Percentiles rank a stretch among this genome's conserved stretches.
phyloP scores from a whole-genome alignment of 805 yeast species.

The Pichia pseudocactophila region DNA sequence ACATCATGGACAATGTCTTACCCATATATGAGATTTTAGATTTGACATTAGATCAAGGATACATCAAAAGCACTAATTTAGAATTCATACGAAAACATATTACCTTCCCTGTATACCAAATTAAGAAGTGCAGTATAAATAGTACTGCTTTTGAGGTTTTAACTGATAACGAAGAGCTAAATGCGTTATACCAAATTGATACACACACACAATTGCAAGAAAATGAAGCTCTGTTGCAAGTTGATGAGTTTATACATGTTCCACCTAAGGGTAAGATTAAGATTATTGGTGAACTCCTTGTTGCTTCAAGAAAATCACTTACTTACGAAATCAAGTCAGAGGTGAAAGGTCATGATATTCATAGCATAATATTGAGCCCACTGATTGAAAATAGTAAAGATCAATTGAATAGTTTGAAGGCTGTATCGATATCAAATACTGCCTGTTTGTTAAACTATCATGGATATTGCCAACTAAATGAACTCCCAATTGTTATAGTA shows the following conservation, averaged over 20 bases:
- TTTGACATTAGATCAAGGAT: slow-evolving; percentile 70
- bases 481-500: background rate
- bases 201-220: background rate
- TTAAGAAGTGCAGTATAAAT: slow-evolving; percentile 5
- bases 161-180: background rate
- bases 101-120: slow-evolving; percentile 6
- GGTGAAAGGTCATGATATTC: background rate
- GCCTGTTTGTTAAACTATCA: background rate
- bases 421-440: background rate
- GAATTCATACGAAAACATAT: slow-evolving; percentile 31
- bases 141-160: background rate
- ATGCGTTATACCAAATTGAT: background rate
- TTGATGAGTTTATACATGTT: slow-evolving; percentile 3
- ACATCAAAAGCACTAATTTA: slow-evolving; percentile 57
- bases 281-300: slow-evolving; percentile 1
- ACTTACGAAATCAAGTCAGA: background rate
- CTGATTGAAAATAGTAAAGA: background rate
- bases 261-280: background rate
- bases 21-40: slow-evolving; percentile 70
- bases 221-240: slow-evolving; percentile 1
- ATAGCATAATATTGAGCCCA: background rate
- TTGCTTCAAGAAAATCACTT: background rate
- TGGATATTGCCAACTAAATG: background rate
- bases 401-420: background rate
- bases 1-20: slow-evolving; percentile 54